Conservation (phyloP, 2,329 filamentous ascomycete genomes). For the Talaromyces sp. region DNA sequence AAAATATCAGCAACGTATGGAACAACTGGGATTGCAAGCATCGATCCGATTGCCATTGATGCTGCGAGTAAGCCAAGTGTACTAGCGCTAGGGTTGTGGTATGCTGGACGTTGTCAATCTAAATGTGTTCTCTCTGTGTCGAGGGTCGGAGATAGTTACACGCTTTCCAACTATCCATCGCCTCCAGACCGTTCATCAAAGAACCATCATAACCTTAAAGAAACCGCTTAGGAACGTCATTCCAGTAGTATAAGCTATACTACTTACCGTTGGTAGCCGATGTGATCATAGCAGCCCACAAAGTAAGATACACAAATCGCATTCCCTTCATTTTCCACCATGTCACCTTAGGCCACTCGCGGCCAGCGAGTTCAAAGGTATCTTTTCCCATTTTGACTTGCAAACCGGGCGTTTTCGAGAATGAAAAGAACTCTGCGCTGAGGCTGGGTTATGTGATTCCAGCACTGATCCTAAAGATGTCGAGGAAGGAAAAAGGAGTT, state of each 20-base stretch:
- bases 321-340: constrained; percentile 28
- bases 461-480: neutral
- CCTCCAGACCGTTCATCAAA: constrained; percentile 50
- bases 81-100: constrained; percentile 34
- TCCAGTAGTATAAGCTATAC: neutral
- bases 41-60: constrained; percentile 51
- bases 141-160: constrained; percentile 28
- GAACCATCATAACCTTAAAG: constrained; percentile 44
- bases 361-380: constrained; percentile 25
- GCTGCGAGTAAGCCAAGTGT: constrained; percentile 47
- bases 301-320: constrained; percentile 25
- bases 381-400: constrained; percentile 23
- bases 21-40: constrained; percentile 50
- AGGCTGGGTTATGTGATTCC: neutral
- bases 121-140: neutral
- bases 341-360: constrained; percentile 25
- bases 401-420: neutral
- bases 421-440: neutral
- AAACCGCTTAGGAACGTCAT: neutral
- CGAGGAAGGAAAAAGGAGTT: neutral
- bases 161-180: constrained; percentile 46
- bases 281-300: constrained; percentile 28
- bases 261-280: constrained; percentile 25
- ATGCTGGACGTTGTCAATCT: constrained; percentile 24
- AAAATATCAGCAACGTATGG: constrained; percentile 49